Conservation (phyloP, 805 yeast genomes). For the Candida coquimbonensis region DNA sequence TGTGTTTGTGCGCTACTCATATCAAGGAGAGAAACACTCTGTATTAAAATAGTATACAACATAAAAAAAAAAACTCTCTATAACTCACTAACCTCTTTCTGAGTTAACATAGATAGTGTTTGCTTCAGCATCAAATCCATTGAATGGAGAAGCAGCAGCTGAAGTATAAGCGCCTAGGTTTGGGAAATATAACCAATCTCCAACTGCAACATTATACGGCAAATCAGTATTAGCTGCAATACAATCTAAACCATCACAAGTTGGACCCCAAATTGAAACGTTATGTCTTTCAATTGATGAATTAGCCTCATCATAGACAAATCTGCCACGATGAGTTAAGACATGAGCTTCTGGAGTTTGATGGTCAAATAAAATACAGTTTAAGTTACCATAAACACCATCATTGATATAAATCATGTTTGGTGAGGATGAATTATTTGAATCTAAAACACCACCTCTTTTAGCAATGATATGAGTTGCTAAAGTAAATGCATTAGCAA, state of each 20-base stretch:
- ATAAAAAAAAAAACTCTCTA: background rate
- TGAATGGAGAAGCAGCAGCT: slow-evolving; percentile 88
- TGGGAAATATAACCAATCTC: slow-evolving; percentile 89
- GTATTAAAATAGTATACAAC: too few species aligned
- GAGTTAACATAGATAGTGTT: slow-evolving; percentile 60
- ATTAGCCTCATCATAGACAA: slow-evolving; percentile 29
- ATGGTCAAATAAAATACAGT: slow-evolving; percentile 90
- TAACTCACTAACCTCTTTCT: background rate
- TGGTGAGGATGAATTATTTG: slow-evolving; percentile 21
- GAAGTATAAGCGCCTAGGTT: slow-evolving; percentile 87
- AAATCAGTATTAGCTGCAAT: slow-evolving; percentile 48
- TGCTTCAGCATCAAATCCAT: slow-evolving; percentile 68
- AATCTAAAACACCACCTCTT: slow-evolving; percentile 38
- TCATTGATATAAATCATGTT: slow-evolving; percentile 87
- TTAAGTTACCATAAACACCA: slow-evolving; percentile 93
- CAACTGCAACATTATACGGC: slow-evolving; percentile 59
- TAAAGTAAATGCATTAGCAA: slow-evolving; percentile 76
- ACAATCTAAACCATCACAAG: slow-evolving; percentile 95
- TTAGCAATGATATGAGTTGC: slow-evolving; percentile 85
- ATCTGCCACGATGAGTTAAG: slow-evolving; percentile 46
- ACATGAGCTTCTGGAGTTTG: slow-evolving; percentile 70
- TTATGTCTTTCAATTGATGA: slow-evolving; percentile 19
- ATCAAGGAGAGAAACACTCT: too few species aligned
- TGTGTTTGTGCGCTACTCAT: too few species aligned
- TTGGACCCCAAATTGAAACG: slow-evolving; percentile 94